Evolutionary conservation across 2,329 filamentous ascomycete genomes (phyloP), one percentile per base, ranked within the genome.

Genomic region (Cladosporium sp.): DNA sequence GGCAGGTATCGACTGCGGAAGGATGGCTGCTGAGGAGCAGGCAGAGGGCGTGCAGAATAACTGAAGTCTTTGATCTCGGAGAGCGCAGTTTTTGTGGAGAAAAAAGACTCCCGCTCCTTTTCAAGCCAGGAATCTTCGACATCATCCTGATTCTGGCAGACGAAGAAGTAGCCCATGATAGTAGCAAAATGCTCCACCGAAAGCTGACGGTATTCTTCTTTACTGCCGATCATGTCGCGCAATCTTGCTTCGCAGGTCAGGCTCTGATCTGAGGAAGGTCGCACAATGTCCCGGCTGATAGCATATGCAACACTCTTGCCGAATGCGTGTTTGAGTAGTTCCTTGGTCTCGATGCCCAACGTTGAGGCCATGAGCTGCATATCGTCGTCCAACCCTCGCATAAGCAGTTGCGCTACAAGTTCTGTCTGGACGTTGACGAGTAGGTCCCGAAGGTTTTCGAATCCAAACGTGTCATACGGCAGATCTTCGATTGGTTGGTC

Each of bases 401-500:
- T 95, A 43, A 94, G 82, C 73, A 94, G 86, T 67, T 97, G 86
- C 0, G 90, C 92, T 21, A 90, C 85, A 5, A 91, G 85, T 76
- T 99, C 95, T 34, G 89, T 86, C 74, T 92, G 87, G 6, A 91
- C 87, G 66, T 91, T 87, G 6, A 77, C 74, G 2, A 97, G 77
- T 61, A 99, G 84, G 5, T 91, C 88, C 21, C 82, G 76, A 1
- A 98, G 83, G 18, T 79, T 86, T 1, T 78, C 66, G 73, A 96
- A 99, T 1, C 89, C 90, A 76, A 99, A 99, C 1, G 95, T 91
- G n/a, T 84, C 81, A 73, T 86, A 97, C 0, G 95, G 94, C 58
- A 99, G 91, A 3, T 87, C 83, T n/a, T 85, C 81, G 8, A 97
- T 80, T 1, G 80, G 78, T 0, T 80, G 61, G 4, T 62, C 79